A percentile compares a stretch with the other conserved stretches of the same genome.
Evolutionary conservation across 305 asterid species (phyloP).

Genomic region (Solanum hybrid): DNA sequence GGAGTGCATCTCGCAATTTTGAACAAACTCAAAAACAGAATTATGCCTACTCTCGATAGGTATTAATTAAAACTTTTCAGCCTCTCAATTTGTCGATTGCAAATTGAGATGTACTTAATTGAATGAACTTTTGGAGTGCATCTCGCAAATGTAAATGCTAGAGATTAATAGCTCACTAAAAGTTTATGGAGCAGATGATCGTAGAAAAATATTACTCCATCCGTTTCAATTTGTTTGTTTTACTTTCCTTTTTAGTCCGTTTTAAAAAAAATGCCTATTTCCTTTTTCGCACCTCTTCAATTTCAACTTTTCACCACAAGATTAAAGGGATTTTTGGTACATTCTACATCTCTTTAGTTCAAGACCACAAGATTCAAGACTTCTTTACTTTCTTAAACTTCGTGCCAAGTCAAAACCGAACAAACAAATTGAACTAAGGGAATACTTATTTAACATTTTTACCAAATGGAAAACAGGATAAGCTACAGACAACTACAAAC

Average conservation of each 20-base stretch:
- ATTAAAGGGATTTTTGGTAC: background rate
- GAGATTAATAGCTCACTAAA: background rate
- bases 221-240: background rate
- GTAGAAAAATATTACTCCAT: background rate
- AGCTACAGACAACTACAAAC: background rate
- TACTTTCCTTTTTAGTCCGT: background rate
- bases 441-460: background rate
- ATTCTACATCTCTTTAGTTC: background rate
- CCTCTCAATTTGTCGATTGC: background rate
- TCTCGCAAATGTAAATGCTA: background rate
- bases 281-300: background rate
- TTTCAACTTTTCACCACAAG: background rate
- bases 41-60: background rate
- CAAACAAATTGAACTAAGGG: background rate
- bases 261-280: background rate
- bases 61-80: background rate
- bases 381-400: background rate
- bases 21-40: background rate
- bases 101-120: background rate
- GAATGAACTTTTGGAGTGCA: background rate
- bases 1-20: background rate
- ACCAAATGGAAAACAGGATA: background rate
- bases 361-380: background rate
- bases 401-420: background rate
- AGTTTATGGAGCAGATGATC: background rate